Conservation (phyloP, 2,329 filamentous ascomycete genomes). For the Aspergillus sp. region DNA sequence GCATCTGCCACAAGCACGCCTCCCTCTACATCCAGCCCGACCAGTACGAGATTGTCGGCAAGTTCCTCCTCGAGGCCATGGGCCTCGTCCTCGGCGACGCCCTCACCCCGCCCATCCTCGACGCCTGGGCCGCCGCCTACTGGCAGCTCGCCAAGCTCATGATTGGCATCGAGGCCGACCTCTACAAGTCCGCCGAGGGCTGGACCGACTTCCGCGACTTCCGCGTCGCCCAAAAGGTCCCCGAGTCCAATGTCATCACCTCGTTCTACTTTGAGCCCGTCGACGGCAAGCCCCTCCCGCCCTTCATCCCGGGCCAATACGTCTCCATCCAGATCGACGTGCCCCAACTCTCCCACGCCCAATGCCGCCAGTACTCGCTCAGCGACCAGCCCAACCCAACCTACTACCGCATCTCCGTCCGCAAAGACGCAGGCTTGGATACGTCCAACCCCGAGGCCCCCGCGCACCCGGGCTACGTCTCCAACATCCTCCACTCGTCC, state of each 20-base stretch:
- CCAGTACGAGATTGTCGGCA: slow-evolving; percentile 72
- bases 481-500: slow-evolving; percentile 69
- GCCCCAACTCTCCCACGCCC: slow-evolving; percentile 63
- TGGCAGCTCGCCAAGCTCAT: slow-evolving; percentile 74
- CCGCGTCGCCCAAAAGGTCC: slow-evolving; percentile 65
- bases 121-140: slow-evolving; percentile 74
- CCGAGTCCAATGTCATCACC: slow-evolving; percentile 70
- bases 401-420: slow-evolving; percentile 73
- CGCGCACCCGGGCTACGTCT: slow-evolving; percentile 67
- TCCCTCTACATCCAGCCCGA: slow-evolving; percentile 70
- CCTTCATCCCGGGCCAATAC: slow-evolving; percentile 73
- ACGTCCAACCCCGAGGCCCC: slow-evolving; percentile 50
- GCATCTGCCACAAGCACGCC: slow-evolving; percentile 77
- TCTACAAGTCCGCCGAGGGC: slow-evolving; percentile 64
- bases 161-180: slow-evolving; percentile 66
- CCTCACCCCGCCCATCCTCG: slow-evolving; percentile 66
- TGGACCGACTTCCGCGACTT: slow-evolving; percentile 74
- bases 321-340: slow-evolving; percentile 66
- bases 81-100: slow-evolving; percentile 68
- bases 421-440: slow-evolving; percentile 64
- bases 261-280: slow-evolving; percentile 72
- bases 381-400: slow-evolving; percentile 65
- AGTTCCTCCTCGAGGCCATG: slow-evolving; percentile 71
- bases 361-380: slow-evolving; percentile 74
- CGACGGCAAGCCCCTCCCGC: slow-evolving; percentile 64